Percentiles rank a stretch among this genome's conserved stretches.
Conservation (phyloP, 2,329 filamentous ascomycete genomes). For the Cladosporium sp. region DNA sequence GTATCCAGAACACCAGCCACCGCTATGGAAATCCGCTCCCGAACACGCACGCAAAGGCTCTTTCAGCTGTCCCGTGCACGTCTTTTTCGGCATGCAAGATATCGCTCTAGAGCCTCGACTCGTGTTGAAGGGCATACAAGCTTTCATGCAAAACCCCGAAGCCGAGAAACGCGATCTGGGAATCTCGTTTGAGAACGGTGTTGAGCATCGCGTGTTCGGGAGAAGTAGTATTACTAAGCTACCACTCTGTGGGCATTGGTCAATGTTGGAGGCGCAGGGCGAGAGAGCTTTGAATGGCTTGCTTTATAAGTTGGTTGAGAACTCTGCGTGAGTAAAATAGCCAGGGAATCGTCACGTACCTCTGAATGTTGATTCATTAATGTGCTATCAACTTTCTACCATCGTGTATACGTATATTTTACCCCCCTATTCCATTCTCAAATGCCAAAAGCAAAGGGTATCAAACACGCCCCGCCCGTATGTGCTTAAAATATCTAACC, state of each 20-base stretch:
- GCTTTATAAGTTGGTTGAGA: neutral
- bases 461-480: neutral
- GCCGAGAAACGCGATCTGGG: neutral
- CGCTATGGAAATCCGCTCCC: conserved; percentile 30
- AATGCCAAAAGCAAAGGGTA: too few species aligned
- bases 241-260: conserved; percentile 50
- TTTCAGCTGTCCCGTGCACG: conserved; percentile 48
- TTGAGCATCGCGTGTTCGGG: neutral
- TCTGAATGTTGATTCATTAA: neutral
- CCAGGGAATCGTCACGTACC: too few species aligned
- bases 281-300: conserved; percentile 38
- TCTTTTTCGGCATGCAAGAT: conserved; percentile 52
- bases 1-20: conserved; percentile 42
- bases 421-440: too few species aligned
- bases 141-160: conserved; percentile 31
- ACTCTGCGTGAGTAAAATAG: too few species aligned
- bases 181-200: neutral
- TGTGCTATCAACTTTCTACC: neutral
- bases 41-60: conserved; percentile 41
- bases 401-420: too few species aligned
- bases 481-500: too few species aligned
- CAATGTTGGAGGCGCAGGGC: conserved; percentile 43
- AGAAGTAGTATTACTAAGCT: conserved; percentile 48
- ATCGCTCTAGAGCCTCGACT: conserved; percentile 46
- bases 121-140: conserved; percentile 48